Evolutionary conservation across 306 rosid genomes (phyloP).

Genomic region (Cicer cuneatum): DNA sequence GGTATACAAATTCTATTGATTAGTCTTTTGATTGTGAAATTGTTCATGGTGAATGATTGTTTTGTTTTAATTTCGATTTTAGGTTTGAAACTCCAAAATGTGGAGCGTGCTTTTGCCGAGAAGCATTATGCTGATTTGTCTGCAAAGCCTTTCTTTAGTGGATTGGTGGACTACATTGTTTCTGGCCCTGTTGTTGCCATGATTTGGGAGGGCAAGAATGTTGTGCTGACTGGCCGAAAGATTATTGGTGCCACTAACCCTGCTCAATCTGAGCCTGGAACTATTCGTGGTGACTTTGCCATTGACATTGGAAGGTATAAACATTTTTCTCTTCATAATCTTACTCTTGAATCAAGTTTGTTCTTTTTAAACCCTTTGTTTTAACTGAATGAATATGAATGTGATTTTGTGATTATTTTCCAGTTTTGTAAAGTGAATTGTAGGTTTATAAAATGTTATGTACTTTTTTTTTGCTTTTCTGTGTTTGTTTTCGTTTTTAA

Average conservation of each 20-base stretch:
- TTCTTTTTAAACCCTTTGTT: neutral
- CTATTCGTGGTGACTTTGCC: conserved; percentile 92
- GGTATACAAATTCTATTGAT: neutral
- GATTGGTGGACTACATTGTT: conserved; percentile 84
- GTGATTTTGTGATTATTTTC: neutral
- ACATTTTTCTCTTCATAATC: neutral
- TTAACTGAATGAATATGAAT: neutral
- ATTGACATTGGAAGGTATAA: conserved; percentile 87
- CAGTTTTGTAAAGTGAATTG: neutral
- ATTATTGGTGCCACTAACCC: conserved; percentile 96
- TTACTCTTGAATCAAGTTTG: neutral
- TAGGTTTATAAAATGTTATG: neutral
- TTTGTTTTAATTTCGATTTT: conserved; percentile 18
- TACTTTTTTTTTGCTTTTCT: neutral
- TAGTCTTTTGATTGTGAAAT: neutral
- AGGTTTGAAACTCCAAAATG: conserved; percentile 82
- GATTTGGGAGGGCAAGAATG: conserved; percentile 96
- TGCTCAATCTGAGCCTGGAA: conserved; percentile 82
- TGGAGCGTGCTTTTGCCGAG: conserved; percentile 89
- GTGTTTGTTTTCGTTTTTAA: neutral
- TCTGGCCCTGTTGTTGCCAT: conserved; percentile 99
- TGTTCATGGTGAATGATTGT: neutral
- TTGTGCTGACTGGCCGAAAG: conserved; percentile 79
- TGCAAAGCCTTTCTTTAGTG: conserved; percentile 86
- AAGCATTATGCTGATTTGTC: conserved; percentile 87